Evolutionary conservation across 148 eudicot genomes (phyloP), one percentile per base, ranked within the genome.

Genomic region (Nepenthes mirabilis): DNA sequence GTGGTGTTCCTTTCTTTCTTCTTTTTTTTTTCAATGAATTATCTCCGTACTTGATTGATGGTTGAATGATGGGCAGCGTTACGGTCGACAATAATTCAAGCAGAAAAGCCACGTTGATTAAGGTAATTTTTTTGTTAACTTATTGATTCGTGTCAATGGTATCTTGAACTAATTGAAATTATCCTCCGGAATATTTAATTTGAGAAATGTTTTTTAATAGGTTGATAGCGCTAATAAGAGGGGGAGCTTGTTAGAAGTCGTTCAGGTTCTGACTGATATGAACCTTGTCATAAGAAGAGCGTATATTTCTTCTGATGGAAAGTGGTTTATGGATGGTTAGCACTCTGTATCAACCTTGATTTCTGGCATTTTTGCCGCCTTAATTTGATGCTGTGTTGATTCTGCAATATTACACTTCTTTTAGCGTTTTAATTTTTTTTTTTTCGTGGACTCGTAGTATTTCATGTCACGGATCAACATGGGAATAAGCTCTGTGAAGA

Each of bases 271-370:
- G 63, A 80, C 66, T 68, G 88, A 77, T 76, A 67, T 74, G 75
- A 76, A 82, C 63, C 73, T 79, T 33, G 65, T 73, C 33, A 70
- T 77, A 45, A 77, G 62, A 69, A 62, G 79, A 60, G 82, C 88
- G 55, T 83, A 83, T 68, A 80, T 83, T 65, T 80, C 88, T 56
- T 83, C 88, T 35, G 88, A 83, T 77, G 88, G 88, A 51, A 82
- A 74, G 56, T 83, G 88, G 88, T 83, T 83, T 70, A 83, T 83
- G 88, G 88, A 83, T 64, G 88, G 84, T 80, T 54, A 63, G 75
- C 54, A 57, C 64, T 66, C n/a, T 11, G 9, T 54, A 37, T 45
- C 55, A 37, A 35, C 11, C 33, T 33, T 11, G 7, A 33, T 56
- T 52, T 48, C 43, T 59, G 10, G 50, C 60, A 40, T 2, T 48